Percentiles rank a stretch among this genome's conserved stretches.
phyloP scores from a whole-genome alignment of 2,329 filamentous ascomycete genomes.

The Stachybotrys echinatus region DNA sequence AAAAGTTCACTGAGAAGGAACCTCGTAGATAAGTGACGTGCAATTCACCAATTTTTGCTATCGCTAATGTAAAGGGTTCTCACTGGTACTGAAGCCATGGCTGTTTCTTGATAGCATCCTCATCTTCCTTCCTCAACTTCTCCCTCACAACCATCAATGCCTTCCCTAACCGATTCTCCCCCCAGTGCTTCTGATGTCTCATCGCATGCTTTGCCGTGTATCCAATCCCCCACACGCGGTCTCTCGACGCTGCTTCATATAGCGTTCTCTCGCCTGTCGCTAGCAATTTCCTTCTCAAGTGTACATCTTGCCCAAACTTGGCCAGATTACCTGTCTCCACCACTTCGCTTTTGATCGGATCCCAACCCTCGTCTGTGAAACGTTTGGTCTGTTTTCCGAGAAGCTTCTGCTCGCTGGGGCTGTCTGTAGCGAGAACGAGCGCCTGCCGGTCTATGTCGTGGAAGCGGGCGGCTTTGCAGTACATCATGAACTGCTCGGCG shows the following conservation, averaged over 20 bases:
- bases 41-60: no score
- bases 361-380: slow-evolving; percentile 21
- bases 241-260: slow-evolving; percentile 21
- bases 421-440: slow-evolving; percentile 16
- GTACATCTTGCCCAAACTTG: slow-evolving; percentile 25
- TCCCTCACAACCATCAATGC: slow-evolving; percentile 21
- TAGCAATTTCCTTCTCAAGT: slow-evolving; percentile 20
- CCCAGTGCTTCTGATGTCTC: slow-evolving; percentile 18
- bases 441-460: slow-evolving; percentile 16
- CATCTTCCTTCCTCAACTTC: slow-evolving; percentile 1
- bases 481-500: slow-evolving; percentile 38
- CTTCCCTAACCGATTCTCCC: slow-evolving; percentile 23
- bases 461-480: slow-evolving; percentile 31
- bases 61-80: no score
- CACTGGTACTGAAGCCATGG: no score
- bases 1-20: no score
- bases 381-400: slow-evolving; percentile 19
- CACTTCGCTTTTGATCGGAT: slow-evolving; percentile 23
- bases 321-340: slow-evolving; percentile 24
- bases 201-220: slow-evolving; percentile 23
- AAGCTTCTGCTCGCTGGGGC: slow-evolving; percentile 21
- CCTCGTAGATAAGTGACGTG: no score
- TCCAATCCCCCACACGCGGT: slow-evolving; percentile 28
- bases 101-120: no score
- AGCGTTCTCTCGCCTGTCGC: slow-evolving; percentile 23